Evolutionary conservation across 2,329 filamentous ascomycete genomes (phyloP), one percentile per base, ranked within the genome.

Genomic region (Diaporthe longicolla): DNA sequence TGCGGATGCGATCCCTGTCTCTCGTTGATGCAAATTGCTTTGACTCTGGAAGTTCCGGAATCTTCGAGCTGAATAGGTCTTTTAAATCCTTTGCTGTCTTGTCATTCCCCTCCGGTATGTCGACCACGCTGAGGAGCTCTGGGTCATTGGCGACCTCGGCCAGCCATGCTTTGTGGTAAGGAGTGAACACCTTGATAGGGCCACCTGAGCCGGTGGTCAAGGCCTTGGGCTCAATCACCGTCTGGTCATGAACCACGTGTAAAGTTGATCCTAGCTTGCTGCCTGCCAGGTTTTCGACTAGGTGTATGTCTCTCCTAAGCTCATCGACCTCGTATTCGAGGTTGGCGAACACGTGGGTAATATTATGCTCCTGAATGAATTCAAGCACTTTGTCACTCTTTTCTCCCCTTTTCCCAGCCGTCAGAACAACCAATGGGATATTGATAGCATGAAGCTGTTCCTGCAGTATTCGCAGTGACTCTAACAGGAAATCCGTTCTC

Each of bases 71-170:
- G 73, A 83, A 83, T 7, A 82, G 78, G 11, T 76, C 57, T 57
- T 76, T 76, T 8, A 76, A 43, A 1, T 74, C 78, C 1, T 72
- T 71, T 0, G 82, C 82, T 55, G 85, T 84, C 73, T 81, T 82
- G 52, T 76, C 76, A 58, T 78, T 79, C 15, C 65, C 73, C 15
- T 76, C 75, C 0, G 86, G 86, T 5, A 9, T 29, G 9, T 68
- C 74, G 8, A 71, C 70, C 82, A 82, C 63, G 81, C 87, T 79
- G 86, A 87, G 76, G 82, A 88, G 79, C 81, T 86, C 66, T 84
- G 86, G 86, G 78, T 87, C 70, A 83, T 85, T 72, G 82, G 85
- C 0, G 79, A 85, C 63, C 82, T 87, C 37, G 82, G 84, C 72
- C 78, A 82, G 72, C 78, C 78, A 79, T 6, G 77, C 74, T 54